These are phyloP conservation scores for Colletotrichum sp. DNA, from an alignment of 2,329 filamentous ascomycete genomes.

Conservation along the genomic window DNA sequence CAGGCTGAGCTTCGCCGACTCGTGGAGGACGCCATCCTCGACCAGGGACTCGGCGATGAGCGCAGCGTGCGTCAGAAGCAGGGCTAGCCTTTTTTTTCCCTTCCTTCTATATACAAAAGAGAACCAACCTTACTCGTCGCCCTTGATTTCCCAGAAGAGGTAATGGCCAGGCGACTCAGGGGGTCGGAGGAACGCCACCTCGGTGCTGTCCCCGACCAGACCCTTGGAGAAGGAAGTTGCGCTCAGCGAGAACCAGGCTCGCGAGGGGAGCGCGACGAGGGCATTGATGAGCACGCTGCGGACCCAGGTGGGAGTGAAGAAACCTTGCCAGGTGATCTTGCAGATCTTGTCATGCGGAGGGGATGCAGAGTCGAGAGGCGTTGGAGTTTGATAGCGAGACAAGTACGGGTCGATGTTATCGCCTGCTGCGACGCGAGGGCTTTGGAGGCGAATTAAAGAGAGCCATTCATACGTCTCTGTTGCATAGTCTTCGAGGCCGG, in stretches of 20 bases:
- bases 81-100: conserved; percentile 45
- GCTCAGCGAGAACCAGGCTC: conserved; percentile 61
- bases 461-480: conserved; percentile 77
- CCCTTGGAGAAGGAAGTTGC: conserved; percentile 56
- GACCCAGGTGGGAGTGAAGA: conserved; percentile 59
- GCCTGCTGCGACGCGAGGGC: conserved; percentile 61
- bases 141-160: conserved; percentile 64
- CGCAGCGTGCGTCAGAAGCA: conserved; percentile 69
- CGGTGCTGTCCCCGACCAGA: conserved; percentile 47
- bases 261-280: conserved; percentile 45
- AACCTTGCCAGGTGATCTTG: conserved; percentile 64
- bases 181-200: conserved; percentile 60
- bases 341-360: conserved; percentile 40
- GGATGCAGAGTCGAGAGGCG: conserved; percentile 26
- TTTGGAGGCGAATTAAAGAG: conserved; percentile 68
- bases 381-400: conserved; percentile 68
- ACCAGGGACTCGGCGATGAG: conserved; percentile 66
- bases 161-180: conserved; percentile 56
- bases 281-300: conserved; percentile 51
- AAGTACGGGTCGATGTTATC: conserved; percentile 73
- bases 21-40: conserved; percentile 79
- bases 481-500: conserved; percentile 66
- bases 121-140: conserved; percentile 34
- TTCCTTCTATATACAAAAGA: neutral
- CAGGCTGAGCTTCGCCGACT: conserved; percentile 81